phyloP scores from a whole-genome alignment of 2,329 filamentous ascomycete species.

The Zarea fungicola region DNA sequence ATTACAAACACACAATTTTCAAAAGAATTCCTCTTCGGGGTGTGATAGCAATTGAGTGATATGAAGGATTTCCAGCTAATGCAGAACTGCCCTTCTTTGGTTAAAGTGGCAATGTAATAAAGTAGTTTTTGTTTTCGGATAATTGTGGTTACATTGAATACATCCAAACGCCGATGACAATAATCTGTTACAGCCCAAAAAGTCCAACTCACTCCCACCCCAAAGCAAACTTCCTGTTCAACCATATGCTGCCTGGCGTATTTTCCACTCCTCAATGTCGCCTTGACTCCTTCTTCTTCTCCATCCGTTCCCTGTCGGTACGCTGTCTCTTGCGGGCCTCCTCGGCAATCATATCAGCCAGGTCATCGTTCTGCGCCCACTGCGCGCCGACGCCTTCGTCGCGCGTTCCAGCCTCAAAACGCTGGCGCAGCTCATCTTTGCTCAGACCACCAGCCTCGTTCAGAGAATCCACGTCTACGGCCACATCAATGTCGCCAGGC shows the following conservation, averaged over 20 bases:
- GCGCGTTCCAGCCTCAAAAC: slow-evolving; percentile 69
- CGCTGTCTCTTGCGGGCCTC: slow-evolving; percentile 88
- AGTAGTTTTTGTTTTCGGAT: background rate
- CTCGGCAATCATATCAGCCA: slow-evolving; percentile 92
- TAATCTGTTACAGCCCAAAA: slow-evolving; percentile 7
- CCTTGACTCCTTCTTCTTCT: slow-evolving; percentile 51
- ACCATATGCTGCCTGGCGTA: background rate
- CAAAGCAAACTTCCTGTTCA: background rate
- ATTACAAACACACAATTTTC: no score
- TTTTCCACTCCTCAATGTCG: background rate
- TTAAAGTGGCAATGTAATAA: background rate
- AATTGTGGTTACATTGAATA: slow-evolving; percentile 5
- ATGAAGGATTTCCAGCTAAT: no score
- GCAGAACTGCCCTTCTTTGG: background rate
- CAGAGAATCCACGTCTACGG: slow-evolving; percentile 79
- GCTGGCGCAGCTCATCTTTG: slow-evolving; percentile 75
- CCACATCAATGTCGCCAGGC: slow-evolving; percentile 90
- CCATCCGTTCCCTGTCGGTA: slow-evolving; percentile 73
- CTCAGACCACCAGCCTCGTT: slow-evolving; percentile 69
- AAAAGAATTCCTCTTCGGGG: no score
- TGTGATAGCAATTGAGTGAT: no score
- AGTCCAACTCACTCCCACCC: no score
- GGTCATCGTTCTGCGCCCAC: slow-evolving; percentile 76
- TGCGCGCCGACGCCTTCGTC: slow-evolving; percentile 63
- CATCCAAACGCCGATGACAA: slow-evolving; percentile 4